Base-by-base conservation (phyloP, 192 early-diverging fungal species). In the Dimargaris cristalligena region DNA sequence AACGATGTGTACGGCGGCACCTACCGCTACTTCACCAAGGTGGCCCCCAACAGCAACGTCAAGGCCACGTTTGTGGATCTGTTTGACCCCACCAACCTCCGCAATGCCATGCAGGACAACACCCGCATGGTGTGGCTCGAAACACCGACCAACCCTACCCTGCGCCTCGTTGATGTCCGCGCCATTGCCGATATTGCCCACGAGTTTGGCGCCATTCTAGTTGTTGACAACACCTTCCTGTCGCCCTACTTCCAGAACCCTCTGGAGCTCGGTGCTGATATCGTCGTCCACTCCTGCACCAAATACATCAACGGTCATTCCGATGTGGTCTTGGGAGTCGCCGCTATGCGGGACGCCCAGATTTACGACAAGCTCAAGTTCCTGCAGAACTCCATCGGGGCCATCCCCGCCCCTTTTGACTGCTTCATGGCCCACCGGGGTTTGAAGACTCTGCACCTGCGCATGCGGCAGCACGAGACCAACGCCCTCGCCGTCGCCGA, bases 221-320 rank as follows among this genome's bases (percentile, higher is more conserved):
- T 86, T 23, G 87, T 90, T 25, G 85, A 87, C 72, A 89, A 94
- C 78, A 90, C 88, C 20, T 89, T 91, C 63, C 78, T 90, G 75
- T 80, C 77, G 55, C 87, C 88, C 59, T 89, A 86, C 73, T 89
- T 89, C 78, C 89, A 91, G 69, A 88, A 83, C 59, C 94, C 94
- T 9, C 79, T 98, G 20, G 63, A 72, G 16, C 76, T 96, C 51
- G 94, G 92, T 48, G 94, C 92, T n/a, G 94, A 98, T 67, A 81
- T 98, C 62, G 92, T 95, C 20, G 87, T 96, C 11, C 92, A 99
- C 74, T 94, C 91, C 22, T 91, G 92, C 25, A 99, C 93, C 58
- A 97, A 97, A 72, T 99, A 97, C 73, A 86, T 99, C 68, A 96
- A 96, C 74, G 93, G 95, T 47, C 93, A 99, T 72, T 94, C 91